phyloP scores from a whole-genome alignment of 169 alveolate genomes.

The Fabrea salina region DNA sequence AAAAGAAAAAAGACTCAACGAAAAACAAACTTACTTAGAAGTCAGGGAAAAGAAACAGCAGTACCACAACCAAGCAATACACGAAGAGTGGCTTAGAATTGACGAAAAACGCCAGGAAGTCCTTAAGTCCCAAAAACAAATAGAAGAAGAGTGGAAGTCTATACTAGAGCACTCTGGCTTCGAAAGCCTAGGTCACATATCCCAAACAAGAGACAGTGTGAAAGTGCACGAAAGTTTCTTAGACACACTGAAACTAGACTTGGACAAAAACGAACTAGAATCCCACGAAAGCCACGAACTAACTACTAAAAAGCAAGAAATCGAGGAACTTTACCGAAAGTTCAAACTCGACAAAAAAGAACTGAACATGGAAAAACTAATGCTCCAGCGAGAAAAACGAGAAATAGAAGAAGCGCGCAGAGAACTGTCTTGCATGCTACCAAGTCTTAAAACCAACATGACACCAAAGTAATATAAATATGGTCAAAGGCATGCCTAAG shows the following conservation, averaged over 20 bases:
- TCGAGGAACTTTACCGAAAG: neutral
- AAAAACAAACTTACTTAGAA: neutral
- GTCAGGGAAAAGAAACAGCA: neutral
- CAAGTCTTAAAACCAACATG: neutral
- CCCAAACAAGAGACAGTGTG: neutral
- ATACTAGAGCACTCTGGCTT: neutral
- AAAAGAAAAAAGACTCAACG: neutral
- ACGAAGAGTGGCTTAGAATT: neutral
- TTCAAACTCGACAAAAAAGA: neutral
- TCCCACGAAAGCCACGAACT: neutral
- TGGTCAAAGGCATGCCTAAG: conserved; percentile 27
- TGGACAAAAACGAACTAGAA: neutral
- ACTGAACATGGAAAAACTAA: neutral
- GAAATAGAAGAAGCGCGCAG: neutral
- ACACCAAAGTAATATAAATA: neutral
- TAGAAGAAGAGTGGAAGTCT: neutral
- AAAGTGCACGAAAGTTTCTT: neutral
- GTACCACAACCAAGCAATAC: neutral
- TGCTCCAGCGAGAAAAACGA: neutral
- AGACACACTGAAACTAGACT: neutral
- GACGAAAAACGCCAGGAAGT: neutral
- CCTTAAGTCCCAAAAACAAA: neutral
- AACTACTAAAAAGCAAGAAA: neutral
- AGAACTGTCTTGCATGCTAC: neutral
- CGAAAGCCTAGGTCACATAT: too few relatives aligned